These are phyloP conservation scores for Nicotiana paniculata DNA, from an alignment of 257 asterid genomes.

Conservation along the genomic window DNA sequence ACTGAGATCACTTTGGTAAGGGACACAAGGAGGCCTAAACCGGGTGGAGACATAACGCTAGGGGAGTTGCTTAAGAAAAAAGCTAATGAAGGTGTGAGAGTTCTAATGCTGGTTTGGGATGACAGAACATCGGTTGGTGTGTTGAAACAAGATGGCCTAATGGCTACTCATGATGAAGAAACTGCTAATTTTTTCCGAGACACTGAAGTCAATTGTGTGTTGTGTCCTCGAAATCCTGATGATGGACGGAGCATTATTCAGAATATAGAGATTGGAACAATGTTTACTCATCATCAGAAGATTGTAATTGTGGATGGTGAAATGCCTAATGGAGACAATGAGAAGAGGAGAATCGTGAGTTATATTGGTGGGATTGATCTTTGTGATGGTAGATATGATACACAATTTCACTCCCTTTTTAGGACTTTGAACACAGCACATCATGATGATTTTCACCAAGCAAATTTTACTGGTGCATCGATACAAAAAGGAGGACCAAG, in stretches of 20 bases:
- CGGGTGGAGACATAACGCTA: slow-evolving; percentile 12
- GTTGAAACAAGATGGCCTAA: slow-evolving; percentile 13
- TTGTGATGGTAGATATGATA: slow-evolving; percentile 9
- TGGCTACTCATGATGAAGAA: slow-evolving; percentile 16
- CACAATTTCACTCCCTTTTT: slow-evolving; percentile 11
- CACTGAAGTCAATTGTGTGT: slow-evolving; percentile 11
- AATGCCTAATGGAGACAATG: slow-evolving; percentile 6
- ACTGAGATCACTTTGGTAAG: slow-evolving; percentile 17
- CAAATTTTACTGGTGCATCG: slow-evolving; percentile 13
- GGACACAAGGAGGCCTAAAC: slow-evolving; percentile 14
- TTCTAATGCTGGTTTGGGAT: slow-evolving; percentile 13
- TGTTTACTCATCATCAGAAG: slow-evolving; percentile 16
- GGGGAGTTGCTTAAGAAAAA: slow-evolving; percentile 13
- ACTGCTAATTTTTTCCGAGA: slow-evolving; percentile 1
- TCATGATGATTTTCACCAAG: slow-evolving; percentile 9
- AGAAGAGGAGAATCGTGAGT: slow-evolving; percentile 18
- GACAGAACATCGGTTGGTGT: slow-evolving; percentile 5
- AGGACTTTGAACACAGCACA: slow-evolving; percentile 11
- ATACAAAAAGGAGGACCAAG: slow-evolving; percentile 13
- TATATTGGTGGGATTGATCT: slow-evolving; percentile 10
- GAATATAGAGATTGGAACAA: background rate
- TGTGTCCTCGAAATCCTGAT: slow-evolving; percentile 18
- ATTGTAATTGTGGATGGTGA: slow-evolving; percentile 13
- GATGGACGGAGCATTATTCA: slow-evolving; percentile 17
- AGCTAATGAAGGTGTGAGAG: slow-evolving; percentile 17